phyloP scores from a whole-genome alignment of 495 filamentous ascomycete genomes.

The Hamigera avellanea region DNA sequence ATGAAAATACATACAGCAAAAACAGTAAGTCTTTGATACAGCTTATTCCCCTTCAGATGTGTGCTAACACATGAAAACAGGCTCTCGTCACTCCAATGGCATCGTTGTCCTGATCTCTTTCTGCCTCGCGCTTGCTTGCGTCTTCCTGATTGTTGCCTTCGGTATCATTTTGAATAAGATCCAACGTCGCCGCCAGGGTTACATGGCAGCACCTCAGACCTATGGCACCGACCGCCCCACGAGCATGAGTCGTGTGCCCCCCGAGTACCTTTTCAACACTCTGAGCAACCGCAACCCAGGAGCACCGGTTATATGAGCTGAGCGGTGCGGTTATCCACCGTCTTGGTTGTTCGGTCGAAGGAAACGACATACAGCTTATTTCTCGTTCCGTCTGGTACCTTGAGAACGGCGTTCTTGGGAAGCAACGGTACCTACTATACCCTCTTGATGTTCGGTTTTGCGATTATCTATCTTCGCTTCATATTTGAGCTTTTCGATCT shows the following conservation, averaged over 20 bases:
- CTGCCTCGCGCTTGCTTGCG: conserved; percentile 73
- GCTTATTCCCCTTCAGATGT: conserved; percentile 3
- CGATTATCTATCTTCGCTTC: conserved; percentile 4
- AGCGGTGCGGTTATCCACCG: background rate
- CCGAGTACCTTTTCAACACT: conserved; percentile 62
- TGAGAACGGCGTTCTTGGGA: conserved; percentile 24
- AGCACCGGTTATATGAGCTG: conserved; percentile 26
- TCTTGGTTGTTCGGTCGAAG: conserved; percentile 2
- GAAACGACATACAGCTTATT: conserved; percentile 7
- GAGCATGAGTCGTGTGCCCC: conserved; percentile 71
- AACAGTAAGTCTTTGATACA: conserved; percentile 29
- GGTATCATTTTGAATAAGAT: conserved; percentile 77
- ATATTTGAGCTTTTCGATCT: conserved; percentile 1
- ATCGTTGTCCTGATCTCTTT: conserved; percentile 90
- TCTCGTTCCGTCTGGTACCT: conserved; percentile 10
- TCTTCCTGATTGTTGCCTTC: conserved; percentile 76
- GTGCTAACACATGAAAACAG: conserved; percentile 23
- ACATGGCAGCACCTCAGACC: conserved; percentile 64
- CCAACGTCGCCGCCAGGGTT: conserved; percentile 77
- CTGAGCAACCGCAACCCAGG: conserved; percentile 28
- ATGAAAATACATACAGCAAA: conserved; percentile 50
- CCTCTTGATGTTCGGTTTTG: conserved; percentile 21
- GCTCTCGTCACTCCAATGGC: conserved; percentile 58
- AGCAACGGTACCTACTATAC: conserved; percentile 21
- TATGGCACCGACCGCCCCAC: conserved; percentile 58